Conservation (phyloP, 768 basidiomycete genomes). For the Collybia nuda region DNA sequence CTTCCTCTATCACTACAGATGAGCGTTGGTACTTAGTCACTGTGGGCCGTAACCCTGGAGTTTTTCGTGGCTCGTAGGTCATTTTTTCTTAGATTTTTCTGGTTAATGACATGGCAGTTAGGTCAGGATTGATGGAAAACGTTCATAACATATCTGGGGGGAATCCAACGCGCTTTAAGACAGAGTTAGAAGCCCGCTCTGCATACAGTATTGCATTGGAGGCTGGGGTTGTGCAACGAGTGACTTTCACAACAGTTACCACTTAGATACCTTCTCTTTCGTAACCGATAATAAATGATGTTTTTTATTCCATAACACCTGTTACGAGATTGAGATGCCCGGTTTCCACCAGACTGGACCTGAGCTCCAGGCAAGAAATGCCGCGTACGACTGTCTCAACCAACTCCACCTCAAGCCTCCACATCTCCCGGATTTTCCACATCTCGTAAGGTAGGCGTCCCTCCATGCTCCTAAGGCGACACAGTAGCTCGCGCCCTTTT, state of each 20-base stretch:
- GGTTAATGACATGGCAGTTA: background rate
- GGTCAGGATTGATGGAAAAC: background rate
- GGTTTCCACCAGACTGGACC: background rate
- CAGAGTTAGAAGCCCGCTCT: too few relatives aligned
- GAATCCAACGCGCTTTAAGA: too few relatives aligned
- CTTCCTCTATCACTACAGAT: too few relatives aligned
- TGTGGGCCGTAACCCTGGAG: background rate
- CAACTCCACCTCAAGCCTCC: background rate
- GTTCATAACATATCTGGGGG: background rate
- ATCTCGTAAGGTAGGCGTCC: background rate
- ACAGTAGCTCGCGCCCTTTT: background rate
- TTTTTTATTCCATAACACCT: too few relatives aligned
- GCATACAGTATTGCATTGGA: too few relatives aligned
- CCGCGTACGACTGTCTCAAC: background rate
- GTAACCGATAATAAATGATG: too few relatives aligned
- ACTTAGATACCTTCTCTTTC: too few relatives aligned
- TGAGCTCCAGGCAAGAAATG: constrained; percentile 1
- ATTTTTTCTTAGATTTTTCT: background rate
- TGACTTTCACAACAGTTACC: too few relatives aligned
- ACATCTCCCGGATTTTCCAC: background rate
- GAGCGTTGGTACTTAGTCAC: background rate
- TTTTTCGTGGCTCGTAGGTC: background rate
- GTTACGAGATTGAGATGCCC: background rate
- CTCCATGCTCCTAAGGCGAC: background rate
- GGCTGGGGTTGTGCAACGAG: too few relatives aligned